These are phyloP conservation scores for Diaporthe vexans DNA, from an alignment of 2,329 filamentous ascomycete genomes.

Conservation along the genomic window DNA sequence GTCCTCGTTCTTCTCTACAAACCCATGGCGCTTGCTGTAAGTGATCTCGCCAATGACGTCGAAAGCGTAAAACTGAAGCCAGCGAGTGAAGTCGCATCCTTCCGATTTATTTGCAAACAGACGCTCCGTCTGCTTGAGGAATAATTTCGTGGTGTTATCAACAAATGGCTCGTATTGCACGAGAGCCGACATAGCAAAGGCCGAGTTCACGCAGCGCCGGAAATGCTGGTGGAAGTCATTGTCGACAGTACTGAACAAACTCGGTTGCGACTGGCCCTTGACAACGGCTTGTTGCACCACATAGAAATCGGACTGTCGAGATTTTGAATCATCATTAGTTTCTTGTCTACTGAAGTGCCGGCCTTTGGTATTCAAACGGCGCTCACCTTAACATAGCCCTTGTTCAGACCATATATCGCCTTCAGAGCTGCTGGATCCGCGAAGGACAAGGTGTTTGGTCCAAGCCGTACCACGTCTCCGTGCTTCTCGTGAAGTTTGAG, in stretches of 20 bases:
- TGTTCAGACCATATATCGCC: conserved; percentile 78
- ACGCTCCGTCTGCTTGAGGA: conserved; percentile 73
- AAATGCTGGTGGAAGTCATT: conserved; percentile 83
- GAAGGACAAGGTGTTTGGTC: conserved; percentile 56
- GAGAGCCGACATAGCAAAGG: conserved; percentile 82
- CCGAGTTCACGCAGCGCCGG: conserved; percentile 80
- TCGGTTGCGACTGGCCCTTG: conserved; percentile 76
- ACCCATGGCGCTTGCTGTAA: conserved; percentile 81
- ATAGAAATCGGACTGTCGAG: conserved; percentile 80
- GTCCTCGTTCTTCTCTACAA: conserved; percentile 80
- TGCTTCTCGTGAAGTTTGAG: conserved; percentile 64
- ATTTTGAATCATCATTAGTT: not conserved
- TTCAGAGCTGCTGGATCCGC: conserved; percentile 43
- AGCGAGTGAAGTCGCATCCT: conserved; percentile 75
- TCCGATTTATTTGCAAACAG: conserved; percentile 62
- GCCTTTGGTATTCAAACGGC: conserved; percentile 47
- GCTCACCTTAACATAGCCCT: conserved; percentile 81
- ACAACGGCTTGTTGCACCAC: conserved; percentile 81
- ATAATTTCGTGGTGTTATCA: conserved; percentile 79
- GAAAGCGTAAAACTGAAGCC: conserved; percentile 87
- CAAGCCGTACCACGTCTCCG: conserved; percentile 55
- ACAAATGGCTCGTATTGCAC: conserved; percentile 87
- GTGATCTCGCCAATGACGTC: conserved; percentile 86
- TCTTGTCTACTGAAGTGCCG: conserved; percentile 62
- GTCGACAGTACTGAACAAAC: conserved; percentile 82